Evolutionary conservation across 495 filamentous ascomycete genomes (phyloP).

Genomic region (Penicillium herquei): DNA sequence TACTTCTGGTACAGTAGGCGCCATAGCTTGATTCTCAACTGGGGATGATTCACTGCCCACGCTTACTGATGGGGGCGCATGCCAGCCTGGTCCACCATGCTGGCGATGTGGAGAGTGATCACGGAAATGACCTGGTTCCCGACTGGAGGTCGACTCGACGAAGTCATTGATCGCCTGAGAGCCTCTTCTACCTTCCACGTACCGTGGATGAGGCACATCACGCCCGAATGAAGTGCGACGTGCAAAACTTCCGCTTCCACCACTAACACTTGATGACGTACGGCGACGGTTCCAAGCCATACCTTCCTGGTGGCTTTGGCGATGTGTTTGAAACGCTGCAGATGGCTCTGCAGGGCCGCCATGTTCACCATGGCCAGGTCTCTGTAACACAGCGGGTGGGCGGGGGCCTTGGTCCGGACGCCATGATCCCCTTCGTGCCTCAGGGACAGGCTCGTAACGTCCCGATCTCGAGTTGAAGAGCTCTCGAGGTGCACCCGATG

Average conservation of each 20-base stretch:
- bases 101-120: conserved; percentile 29
- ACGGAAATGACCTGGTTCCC: conserved; percentile 24
- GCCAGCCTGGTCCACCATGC: conserved; percentile 36
- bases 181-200: conserved; percentile 44
- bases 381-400: conserved; percentile 78
- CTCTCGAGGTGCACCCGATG: conserved; percentile 64
- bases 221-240: conserved; percentile 56
- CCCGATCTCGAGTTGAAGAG: conserved; percentile 94
- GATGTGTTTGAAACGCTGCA: conserved; percentile 82
- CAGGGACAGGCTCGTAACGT: conserved; percentile 84
- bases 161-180: conserved; percentile 43
- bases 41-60: conserved; percentile 40
- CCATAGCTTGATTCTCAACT: conserved; percentile 30
- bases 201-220: conserved; percentile 43
- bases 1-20: conserved; percentile 26
- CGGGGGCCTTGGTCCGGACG: conserved; percentile 65
- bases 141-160: conserved; percentile 30
- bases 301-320: conserved; percentile 65
- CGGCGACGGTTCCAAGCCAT: conserved; percentile 72
- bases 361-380: conserved; percentile 56
- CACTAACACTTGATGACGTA: conserved; percentile 93
- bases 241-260: conserved; percentile 72
- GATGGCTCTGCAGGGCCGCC: conserved; percentile 84
- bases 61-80: conserved; percentile 48
- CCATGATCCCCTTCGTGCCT: conserved; percentile 66